These are phyloP conservation scores for Peziza echinospora DNA, from an alignment of 495 filamentous ascomycete species.

Conservation along the genomic window DNA sequence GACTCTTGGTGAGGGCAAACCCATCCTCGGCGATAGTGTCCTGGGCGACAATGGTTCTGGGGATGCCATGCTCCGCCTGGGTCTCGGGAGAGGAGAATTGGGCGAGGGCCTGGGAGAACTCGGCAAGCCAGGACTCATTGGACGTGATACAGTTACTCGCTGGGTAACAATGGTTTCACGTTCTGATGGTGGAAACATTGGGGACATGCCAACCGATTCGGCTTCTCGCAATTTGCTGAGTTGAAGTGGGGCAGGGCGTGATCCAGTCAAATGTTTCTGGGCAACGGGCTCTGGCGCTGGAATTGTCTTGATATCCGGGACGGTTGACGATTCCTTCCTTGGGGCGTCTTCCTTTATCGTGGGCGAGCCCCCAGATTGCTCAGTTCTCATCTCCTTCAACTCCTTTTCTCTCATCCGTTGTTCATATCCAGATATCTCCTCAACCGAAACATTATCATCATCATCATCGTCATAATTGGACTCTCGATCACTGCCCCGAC, in stretches of 20 bases:
- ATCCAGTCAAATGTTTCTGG: not conserved
- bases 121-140: conserved; percentile 73
- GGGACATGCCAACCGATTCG: not conserved
- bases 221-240: not conserved
- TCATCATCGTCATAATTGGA: conserved; percentile 6
- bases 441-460: conserved; percentile 14
- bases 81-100: conserved; percentile 48
- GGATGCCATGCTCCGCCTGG: conserved; percentile 23
- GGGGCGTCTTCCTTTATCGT: no score
- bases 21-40: not conserved
- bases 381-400: not conserved
- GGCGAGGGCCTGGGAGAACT: conserved; percentile 66
- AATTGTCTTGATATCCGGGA: not conserved
- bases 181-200: conserved; percentile 3
- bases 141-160: conserved; percentile 14
- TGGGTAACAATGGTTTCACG: conserved; percentile 2
- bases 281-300: not conserved
- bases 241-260: not conserved
- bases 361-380: not conserved
- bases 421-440: conserved; percentile 14
- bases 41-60: conserved; percentile 20
- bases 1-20: conserved; percentile 37
- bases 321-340: no score
- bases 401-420: conserved; percentile 2
- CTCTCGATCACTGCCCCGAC: not conserved